Percentiles rank a stretch among this genome's conserved stretches.
These are phyloP conservation scores for Hypoxylon sp. DNA, from an alignment of 2,329 filamentous ascomycete species.

Conservation along the genomic window DNA sequence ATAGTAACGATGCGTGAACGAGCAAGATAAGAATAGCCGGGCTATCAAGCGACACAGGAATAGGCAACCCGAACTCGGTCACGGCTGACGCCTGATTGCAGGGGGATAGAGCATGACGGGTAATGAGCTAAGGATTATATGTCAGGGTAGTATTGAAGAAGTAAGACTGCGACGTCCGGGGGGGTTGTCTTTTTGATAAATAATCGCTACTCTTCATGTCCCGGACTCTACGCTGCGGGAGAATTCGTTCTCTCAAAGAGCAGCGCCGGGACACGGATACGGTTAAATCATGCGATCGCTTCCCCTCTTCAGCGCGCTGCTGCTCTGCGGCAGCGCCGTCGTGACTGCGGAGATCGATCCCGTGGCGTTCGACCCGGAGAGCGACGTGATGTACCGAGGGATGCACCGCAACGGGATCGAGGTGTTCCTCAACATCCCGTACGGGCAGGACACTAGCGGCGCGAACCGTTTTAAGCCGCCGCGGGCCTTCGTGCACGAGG, in stretches of 20 bases:
- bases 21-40: too few relatives aligned
- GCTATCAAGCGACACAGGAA: background rate
- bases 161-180: background rate
- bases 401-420: conserved; percentile 54
- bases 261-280: background rate
- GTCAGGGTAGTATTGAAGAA: background rate
- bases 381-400: conserved; percentile 53
- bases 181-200: background rate
- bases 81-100: background rate
- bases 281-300: conserved; percentile 24
- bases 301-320: conserved; percentile 22
- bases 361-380: conserved; percentile 17
- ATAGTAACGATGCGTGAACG: background rate
- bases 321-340: conserved; percentile 11
- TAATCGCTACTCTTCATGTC: background rate
- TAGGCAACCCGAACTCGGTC: background rate
- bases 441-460: conserved; percentile 56
- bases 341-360: conserved; percentile 4
- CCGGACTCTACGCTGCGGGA: background rate
- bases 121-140: background rate
- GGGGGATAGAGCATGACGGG: background rate
- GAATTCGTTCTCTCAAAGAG: background rate
- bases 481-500: conserved; percentile 42
- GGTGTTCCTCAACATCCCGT: conserved; percentile 56
- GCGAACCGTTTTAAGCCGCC: conserved; percentile 57